Base-by-base conservation (phyloP, 2,329 filamentous ascomycete species). In the Aureobasidium sp. region DNA sequence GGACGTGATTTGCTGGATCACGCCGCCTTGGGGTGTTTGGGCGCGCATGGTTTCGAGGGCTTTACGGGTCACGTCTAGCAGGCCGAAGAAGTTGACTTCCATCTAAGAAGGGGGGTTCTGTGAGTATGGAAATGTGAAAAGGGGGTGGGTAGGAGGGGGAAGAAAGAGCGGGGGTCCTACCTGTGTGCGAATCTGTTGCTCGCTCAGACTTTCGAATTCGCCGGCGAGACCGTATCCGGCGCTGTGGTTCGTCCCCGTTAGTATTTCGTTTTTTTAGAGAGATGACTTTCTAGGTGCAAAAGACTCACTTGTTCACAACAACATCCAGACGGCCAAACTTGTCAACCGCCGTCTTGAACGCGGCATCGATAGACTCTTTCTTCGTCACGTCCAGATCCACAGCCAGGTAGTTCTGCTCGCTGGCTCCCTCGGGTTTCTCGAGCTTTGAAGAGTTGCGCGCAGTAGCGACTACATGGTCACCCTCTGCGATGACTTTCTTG, bases 1-100 rank as follows among this genome's bases (percentile, higher is more conserved):
- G 3, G 75, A 79, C 4, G 75, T 78, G 34, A 82, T 25, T 55
- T 82, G 77, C 32, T 80, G 65, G 11, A 83, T 74, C 5, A 78
- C 64, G 6, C 79, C 79, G 3, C 79, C 78, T 57, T 58, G 37
- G 47, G 72, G 73, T 66, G 61, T 77, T 63, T 56, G 67, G 55
- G 69, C 68, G n/a, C 72, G 65, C 71, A 74, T 72, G n/a, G 63
- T 62, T 54, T 71, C 64, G 56, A 75, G 64, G 1, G 71, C 71
- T 57, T 66, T 68, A 39, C 70, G 66, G 4, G 78, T 81, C 1
- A 81, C 74, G 39, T 77, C 70, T 4, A 82, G 62, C 1, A 80
- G 64, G 3, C 80, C 80, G 53, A 79, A 80, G 61, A 82, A 77
- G 60, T 84, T 83, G 55, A 79, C 73, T 45, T 84, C 77, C 64